Evolutionary conservation across 768 basidiomycete genomes (phyloP).

Genomic region (Coprinopsis sp.): DNA sequence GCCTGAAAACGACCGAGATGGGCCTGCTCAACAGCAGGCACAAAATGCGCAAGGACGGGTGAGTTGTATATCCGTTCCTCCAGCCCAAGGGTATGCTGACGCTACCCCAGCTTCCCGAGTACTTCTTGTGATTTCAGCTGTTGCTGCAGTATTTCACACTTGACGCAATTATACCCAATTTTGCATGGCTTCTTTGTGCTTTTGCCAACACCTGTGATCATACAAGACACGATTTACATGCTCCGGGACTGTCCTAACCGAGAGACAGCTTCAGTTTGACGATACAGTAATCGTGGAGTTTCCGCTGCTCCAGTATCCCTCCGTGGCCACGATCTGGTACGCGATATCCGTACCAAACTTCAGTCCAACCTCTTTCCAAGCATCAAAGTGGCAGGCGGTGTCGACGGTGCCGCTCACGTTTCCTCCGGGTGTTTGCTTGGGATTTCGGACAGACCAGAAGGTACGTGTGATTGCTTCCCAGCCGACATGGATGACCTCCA

Average conservation of each 20-base stretch:
- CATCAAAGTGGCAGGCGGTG: constrained; percentile 38
- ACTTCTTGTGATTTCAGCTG: constrained; percentile 65
- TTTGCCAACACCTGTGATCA: too few relatives aligned
- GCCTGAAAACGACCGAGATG: constrained; percentile 94
- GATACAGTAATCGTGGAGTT: constrained; percentile 14
- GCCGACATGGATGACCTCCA: too few relatives aligned
- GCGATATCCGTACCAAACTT: constrained; percentile 30
- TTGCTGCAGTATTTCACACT: too few relatives aligned
- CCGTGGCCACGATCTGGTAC: constrained; percentile 46
- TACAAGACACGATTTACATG: too few relatives aligned
- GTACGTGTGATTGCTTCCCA: too few relatives aligned
- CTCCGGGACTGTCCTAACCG: too few relatives aligned
- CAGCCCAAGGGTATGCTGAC: constrained; percentile 10
- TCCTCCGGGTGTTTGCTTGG: constrained; percentile 17
- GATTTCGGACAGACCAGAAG: too few relatives aligned
- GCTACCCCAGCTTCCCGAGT: constrained; percentile 73
- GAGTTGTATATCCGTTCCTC: constrained; percentile 13
- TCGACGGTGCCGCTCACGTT: constrained; percentile 31
- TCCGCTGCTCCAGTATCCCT: constrained; percentile 41
- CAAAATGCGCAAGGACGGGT: constrained; percentile 76
- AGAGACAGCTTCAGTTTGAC: too few relatives aligned
- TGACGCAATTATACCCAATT: too few relatives aligned
- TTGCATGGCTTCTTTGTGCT: too few relatives aligned
- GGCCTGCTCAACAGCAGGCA: constrained; percentile 72
- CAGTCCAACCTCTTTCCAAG: constrained; percentile 37